Conservation (phyloP, 441 rosid species). For the Erodium chrysanthum region DNA sequence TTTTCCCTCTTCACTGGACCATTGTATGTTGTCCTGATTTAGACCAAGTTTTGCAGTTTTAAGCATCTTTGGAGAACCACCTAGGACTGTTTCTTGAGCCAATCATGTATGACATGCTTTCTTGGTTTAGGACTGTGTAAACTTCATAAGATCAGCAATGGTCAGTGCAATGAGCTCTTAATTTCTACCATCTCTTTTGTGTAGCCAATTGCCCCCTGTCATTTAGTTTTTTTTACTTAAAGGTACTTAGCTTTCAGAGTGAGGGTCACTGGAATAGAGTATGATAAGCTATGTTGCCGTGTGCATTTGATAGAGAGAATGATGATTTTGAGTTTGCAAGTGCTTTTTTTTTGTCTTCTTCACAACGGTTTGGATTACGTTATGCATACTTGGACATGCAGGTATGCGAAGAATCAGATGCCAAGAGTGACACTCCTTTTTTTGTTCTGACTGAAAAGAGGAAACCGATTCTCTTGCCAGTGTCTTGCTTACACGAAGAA, state of each 20-base stretch:
- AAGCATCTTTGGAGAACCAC: neutral
- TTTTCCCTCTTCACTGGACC: neutral
- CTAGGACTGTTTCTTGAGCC: neutral
- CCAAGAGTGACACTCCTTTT: constrained; percentile 37
- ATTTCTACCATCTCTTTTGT: too few relatives aligned
- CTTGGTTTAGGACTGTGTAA: too few relatives aligned
- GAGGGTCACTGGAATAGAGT: too few relatives aligned
- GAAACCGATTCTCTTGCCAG: constrained; percentile 42
- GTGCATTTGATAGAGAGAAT: neutral
- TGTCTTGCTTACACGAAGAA: constrained; percentile 27
- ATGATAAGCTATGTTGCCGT: too few relatives aligned
- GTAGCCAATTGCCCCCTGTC: too few relatives aligned
- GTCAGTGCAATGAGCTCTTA: too few relatives aligned
- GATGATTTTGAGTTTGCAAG: neutral
- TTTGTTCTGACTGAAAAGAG: constrained; percentile 46
- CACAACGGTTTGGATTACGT: constrained; percentile 12
- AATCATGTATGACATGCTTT: too few relatives aligned
- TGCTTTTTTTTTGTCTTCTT: neutral
- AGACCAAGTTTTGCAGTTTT: neutral
- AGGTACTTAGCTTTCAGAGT: too few relatives aligned
- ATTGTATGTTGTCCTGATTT: neutral
- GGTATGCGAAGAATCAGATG: constrained; percentile 35
- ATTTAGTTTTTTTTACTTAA: too few relatives aligned
- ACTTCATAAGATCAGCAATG: too few relatives aligned
- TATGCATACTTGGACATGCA: constrained; percentile 20